phyloP scores from a whole-genome alignment of 768 basidiomycete species.

The Tricholoma furcatifolium region DNA sequence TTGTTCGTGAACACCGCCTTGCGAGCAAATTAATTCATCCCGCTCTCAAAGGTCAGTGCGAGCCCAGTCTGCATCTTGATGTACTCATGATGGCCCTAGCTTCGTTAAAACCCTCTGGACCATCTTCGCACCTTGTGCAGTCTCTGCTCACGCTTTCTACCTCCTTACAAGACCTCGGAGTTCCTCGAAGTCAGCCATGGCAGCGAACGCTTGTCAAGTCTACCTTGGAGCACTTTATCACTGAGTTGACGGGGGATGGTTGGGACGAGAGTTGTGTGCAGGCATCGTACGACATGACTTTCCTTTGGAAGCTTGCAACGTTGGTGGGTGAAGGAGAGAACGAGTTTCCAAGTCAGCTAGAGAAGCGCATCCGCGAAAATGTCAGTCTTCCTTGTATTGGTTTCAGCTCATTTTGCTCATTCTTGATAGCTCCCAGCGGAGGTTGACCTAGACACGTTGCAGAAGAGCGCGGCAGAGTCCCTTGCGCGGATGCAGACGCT shows the following conservation, averaged over 20 bases:
- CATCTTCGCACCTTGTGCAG: constrained; percentile 54
- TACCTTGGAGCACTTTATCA: constrained; percentile 39
- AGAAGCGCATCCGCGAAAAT: constrained; percentile 21
- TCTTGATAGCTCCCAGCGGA: constrained; percentile 13
- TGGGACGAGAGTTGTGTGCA: constrained; percentile 28
- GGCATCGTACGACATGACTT: constrained; percentile 43
- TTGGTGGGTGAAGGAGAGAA: constrained; percentile 32
- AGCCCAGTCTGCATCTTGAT: neutral
- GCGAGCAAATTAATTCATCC: constrained; percentile 15
- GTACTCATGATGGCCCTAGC: constrained; percentile 4
- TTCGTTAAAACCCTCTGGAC: constrained; percentile 28
- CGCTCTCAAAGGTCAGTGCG: constrained; percentile 22
- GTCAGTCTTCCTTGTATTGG: constrained; percentile 1
- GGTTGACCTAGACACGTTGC: constrained; percentile 10
- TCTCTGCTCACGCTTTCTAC: constrained; percentile 54
- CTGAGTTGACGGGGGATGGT: constrained; percentile 29
- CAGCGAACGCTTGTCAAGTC: constrained; percentile 35
- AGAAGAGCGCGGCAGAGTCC: constrained; percentile 35
- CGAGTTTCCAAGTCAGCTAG: constrained; percentile 24
- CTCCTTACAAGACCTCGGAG: constrained; percentile 55
- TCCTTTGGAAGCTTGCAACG: constrained; percentile 43
- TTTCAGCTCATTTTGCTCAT: neutral
- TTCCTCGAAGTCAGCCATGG: constrained; percentile 35
- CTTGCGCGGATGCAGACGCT: constrained; percentile 61
- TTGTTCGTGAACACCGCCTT: constrained; percentile 28